These are phyloP conservation scores for Cryptosporidium felis DNA, from an alignment of 169 alveolate species.

Conservation along the genomic window DNA sequence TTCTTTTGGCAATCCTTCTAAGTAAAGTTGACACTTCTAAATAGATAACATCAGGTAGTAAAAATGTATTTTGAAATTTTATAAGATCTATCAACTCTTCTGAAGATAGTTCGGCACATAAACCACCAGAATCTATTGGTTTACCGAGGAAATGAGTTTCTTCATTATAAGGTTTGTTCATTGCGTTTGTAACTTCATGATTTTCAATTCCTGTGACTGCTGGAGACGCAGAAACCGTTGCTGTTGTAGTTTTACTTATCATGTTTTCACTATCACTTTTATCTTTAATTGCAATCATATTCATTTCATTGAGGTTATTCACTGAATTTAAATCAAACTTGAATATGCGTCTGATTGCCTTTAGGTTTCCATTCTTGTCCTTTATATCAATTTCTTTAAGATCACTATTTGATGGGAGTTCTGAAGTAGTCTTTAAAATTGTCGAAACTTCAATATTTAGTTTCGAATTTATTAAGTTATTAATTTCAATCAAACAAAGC, in stretches of 20 bases:
- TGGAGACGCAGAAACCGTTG: background rate
- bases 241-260: background rate
- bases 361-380: background rate
- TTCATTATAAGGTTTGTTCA: background rate
- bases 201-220: background rate
- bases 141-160: background rate
- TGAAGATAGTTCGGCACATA: conserved; percentile 15
- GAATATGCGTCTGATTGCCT: background rate
- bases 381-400: conserved; percentile 3
- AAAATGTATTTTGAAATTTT: conserved; percentile 55
- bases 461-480: background rate
- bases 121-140: background rate
- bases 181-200: background rate
- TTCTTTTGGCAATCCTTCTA: conserved; percentile 42
- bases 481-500: background rate
- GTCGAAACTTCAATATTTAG: background rate
- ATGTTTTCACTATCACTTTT: background rate
- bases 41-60: conserved; percentile 59
- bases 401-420: background rate
- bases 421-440: background rate
- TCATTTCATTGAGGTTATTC: background rate
- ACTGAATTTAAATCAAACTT: background rate
- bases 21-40: background rate
- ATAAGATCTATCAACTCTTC: conserved; percentile 27
- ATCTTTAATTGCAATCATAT: background rate